These are phyloP conservation scores for Lipomyces starkeyi DNA, from an alignment of 805 yeast species.

Conservation along the genomic window DNA sequence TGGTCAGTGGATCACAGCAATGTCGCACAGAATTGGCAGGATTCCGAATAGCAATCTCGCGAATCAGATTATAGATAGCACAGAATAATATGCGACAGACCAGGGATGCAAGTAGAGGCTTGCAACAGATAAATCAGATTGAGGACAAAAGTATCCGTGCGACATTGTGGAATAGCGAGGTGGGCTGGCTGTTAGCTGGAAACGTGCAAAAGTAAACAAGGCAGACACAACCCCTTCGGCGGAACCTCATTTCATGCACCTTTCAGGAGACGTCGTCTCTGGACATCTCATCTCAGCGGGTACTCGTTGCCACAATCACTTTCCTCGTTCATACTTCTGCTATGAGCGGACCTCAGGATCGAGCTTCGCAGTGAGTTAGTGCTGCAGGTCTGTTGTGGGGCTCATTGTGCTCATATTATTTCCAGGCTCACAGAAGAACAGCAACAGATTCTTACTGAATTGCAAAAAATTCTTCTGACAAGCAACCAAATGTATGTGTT, in stretches of 20 bases:
- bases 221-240: not conserved
- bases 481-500: conserved; percentile 24
- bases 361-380: not conserved
- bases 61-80: not conserved
- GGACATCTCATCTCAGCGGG: not conserved
- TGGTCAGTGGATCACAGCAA: not conserved
- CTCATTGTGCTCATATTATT: not conserved
- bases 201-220: not conserved
- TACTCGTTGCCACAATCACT: not conserved
- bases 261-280: not conserved
- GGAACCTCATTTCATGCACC: not conserved
- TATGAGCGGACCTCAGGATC: not conserved
- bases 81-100: not conserved
- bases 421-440: conserved; percentile 10
- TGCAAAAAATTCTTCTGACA: conserved; percentile 23
- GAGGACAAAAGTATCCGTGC: not conserved
- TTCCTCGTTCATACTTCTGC: not conserved
- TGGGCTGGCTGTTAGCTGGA: not conserved
- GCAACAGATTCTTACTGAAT: conserved; percentile 19
- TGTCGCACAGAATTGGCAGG: not conserved
- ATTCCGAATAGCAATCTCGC: not conserved
- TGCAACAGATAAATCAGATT: not conserved
- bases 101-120: too few relatives aligned
- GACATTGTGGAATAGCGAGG: not conserved
- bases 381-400: not conserved